Conservation (phyloP, 345 rosid genomes). For the Anacardium occidentale region DNA sequence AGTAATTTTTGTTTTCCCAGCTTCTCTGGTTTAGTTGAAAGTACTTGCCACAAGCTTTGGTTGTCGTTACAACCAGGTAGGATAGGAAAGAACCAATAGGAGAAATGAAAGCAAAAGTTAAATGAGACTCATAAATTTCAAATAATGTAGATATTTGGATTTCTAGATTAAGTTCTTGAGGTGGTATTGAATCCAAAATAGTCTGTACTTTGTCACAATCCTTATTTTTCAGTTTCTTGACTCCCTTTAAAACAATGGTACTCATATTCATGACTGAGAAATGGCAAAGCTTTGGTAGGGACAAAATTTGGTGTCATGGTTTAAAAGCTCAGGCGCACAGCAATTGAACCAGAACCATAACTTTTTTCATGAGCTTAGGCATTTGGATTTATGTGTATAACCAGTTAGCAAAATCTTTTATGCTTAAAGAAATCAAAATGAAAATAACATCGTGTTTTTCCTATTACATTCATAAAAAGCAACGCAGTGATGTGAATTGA, state of each 20-base stretch:
- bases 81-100: neutral
- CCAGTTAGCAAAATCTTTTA: neutral
- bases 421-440: neutral
- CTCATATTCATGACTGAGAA: neutral
- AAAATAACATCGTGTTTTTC: too few species aligned
- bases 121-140: neutral
- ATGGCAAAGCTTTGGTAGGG: neutral
- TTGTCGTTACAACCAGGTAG: neutral
- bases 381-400: neutral
- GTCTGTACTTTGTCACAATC: neutral
- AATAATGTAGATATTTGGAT: slow-evolving; percentile 11
- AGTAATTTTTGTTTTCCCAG: neutral
- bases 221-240: too few species aligned
- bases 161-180: neutral
- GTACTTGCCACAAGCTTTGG: too few species aligned
- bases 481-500: too few species aligned
- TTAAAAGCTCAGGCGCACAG: neutral
- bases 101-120: neutral
- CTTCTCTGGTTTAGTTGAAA: slow-evolving; percentile 1
- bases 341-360: neutral
- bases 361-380: neutral
- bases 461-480: too few species aligned
- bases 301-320: neutral
- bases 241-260: too few species aligned
- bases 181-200: neutral